These are phyloP conservation scores for Aspergillus felis DNA, from an alignment of 2,329 filamentous ascomycete species.

Conservation along the genomic window DNA sequence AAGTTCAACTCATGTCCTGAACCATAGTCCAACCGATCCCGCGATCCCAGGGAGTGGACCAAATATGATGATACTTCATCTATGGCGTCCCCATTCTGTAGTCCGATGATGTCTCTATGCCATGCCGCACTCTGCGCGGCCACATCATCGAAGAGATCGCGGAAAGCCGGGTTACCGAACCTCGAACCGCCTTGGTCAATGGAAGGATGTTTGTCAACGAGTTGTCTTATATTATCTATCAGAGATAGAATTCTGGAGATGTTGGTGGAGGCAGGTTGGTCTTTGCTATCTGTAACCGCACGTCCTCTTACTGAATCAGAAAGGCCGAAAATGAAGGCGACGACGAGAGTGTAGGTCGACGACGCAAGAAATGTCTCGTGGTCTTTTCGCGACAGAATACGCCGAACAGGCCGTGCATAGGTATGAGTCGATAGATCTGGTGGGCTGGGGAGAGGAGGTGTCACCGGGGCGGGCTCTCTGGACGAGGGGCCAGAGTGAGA, in stretches of 20 bases:
- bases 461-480: conserved; percentile 64
- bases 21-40: conserved; percentile 87
- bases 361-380: conserved; percentile 79
- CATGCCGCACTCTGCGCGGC: conserved; percentile 36
- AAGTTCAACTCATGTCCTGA: conserved; percentile 98
- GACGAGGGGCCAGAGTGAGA: conserved; percentile 20
- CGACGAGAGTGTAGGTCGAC: conserved; percentile 68
- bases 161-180: conserved; percentile 92
- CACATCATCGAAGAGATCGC: conserved; percentile 64
- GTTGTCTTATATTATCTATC: conserved; percentile 63
- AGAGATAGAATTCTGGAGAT: conserved; percentile 65
- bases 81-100: conserved; percentile 49
- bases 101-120: conserved; percentile 39
- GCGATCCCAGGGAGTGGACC: conserved; percentile 78
- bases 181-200: conserved; percentile 82
- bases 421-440: conserved; percentile 57
- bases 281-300: conserved; percentile 24
- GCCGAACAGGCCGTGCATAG: conserved; percentile 66
- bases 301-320: conserved; percentile 70
- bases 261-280: conserved; percentile 48
- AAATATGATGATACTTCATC: conserved; percentile 77
- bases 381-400: conserved; percentile 77
- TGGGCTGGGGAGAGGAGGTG: conserved; percentile 67
- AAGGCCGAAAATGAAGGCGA: conserved; percentile 81
- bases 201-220: conserved; percentile 69